Evolutionary conservation across 768 basidiomycete genomes (phyloP), one percentile per base, ranked within the genome.

Genomic region (Mycena epipterygia): DNA sequence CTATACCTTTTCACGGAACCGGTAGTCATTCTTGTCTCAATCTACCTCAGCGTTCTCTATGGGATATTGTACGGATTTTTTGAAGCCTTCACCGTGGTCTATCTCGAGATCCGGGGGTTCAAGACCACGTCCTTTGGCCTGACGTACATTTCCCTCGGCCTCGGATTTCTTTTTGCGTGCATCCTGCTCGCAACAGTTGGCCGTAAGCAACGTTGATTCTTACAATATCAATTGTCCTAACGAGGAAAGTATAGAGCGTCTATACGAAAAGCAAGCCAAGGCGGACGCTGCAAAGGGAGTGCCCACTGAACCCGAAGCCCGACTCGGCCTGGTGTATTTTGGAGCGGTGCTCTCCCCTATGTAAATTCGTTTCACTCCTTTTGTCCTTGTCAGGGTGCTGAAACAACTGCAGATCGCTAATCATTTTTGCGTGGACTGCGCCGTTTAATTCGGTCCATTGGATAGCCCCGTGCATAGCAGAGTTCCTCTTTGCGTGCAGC

Each of bases 1-100:
- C 11, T 70, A 2, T 73, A 70, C 21, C 61, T 73, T 9, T 73
- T 73, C 65, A 70, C 72, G 64, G 72, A 73, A 57, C 72, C 72
- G 39, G 68, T 73, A n/a, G 72, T 73, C 23, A 70, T 68, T 68
- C 33, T 73, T 29, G 51, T 73, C 13, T 73, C 72, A 1, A 14
- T 73, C 14, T 73, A 73, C 32, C 57, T 73, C 16, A 67, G 64
- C 42, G n/a, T 67, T 9, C 53, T 73, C 4, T 73, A 73, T 17
- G 68, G 68, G 1, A 73, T 73, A 25, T 37, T 73, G 35, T 73
- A 73, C 27, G 68, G 68, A 3, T 73, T 73, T 39, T 73, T 73
- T 30, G 72, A 73, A 29, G 72, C 67, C 5, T 68, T 70, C 29
- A 32, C 35, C 3, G 64, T 73, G 2, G 72, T 73, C 5, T 73